Conservation (phyloP, 2,329 filamentous ascomycete species). For the Calonectria multiphialidica region DNA sequence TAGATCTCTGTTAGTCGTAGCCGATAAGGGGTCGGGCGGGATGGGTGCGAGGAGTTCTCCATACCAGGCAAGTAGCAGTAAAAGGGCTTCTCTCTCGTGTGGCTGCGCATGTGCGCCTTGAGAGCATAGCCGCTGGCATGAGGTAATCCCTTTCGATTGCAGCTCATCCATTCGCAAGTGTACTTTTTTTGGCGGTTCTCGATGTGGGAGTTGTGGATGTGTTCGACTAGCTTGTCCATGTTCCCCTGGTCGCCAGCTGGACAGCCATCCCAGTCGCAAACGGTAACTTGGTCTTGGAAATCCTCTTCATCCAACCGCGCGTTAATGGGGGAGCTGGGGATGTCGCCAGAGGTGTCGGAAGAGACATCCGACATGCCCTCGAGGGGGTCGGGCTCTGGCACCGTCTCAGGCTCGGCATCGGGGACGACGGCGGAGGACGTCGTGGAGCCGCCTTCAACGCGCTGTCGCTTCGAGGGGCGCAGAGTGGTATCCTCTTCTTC, state of each 20-base stretch:
- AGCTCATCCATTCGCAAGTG: slow-evolving; percentile 97
- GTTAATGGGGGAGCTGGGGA: slow-evolving; percentile 78
- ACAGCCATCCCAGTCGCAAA: slow-evolving; percentile 84
- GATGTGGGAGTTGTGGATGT: slow-evolving; percentile 94
- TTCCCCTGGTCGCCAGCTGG: slow-evolving; percentile 77
- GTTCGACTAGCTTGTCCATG: slow-evolving; percentile 85
- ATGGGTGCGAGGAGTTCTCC: slow-evolving; percentile 32
- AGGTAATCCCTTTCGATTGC: slow-evolving; percentile 86
- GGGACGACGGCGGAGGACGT: slow-evolving; percentile 58
- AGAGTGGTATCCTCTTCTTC: slow-evolving; percentile 56
- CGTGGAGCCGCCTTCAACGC: slow-evolving; percentile 58
- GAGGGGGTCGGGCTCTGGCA: slow-evolving; percentile 64
- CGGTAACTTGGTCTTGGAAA: slow-evolving; percentile 81
- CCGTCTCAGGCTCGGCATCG: slow-evolving; percentile 58
- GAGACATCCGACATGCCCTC: slow-evolving; percentile 80
- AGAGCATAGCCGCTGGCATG: slow-evolving; percentile 97
- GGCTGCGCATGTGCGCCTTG: slow-evolving; percentile 97
- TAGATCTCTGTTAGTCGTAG: slow-evolving; percentile 52
- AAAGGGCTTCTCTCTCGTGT: slow-evolving; percentile 98
- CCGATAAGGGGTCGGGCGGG: no score
- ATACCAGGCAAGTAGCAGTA: slow-evolving; percentile 94
- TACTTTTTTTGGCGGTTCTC: slow-evolving; percentile 95
- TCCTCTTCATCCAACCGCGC: slow-evolving; percentile 80
- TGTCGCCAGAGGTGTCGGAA: slow-evolving; percentile 89
- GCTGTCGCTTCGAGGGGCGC: slow-evolving; percentile 62